Conservation (phyloP, 345 rosid genomes). For the Citrus hindsii region DNA sequence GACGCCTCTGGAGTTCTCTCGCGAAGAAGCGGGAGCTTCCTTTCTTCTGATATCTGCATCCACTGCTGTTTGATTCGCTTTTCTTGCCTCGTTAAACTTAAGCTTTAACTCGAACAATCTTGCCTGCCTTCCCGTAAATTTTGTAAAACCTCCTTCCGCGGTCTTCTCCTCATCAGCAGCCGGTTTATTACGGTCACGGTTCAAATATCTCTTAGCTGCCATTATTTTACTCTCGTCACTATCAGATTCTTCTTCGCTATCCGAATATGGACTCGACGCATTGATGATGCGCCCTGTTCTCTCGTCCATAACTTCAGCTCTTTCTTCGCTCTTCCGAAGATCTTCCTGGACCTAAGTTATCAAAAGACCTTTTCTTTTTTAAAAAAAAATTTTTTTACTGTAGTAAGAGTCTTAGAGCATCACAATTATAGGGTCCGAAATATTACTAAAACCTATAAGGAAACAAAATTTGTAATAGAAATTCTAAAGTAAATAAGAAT, state of each 20-base stretch:
- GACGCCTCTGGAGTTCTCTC: constrained; percentile 64
- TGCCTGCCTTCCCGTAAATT: constrained; percentile 82
- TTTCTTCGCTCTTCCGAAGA: not conserved
- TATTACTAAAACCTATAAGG: too few relatives aligned
- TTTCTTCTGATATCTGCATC: constrained; percentile 80
- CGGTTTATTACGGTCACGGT: constrained; percentile 3
- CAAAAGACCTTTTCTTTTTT: not conserved
- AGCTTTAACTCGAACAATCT: constrained; percentile 70
- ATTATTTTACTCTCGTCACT: constrained; percentile 17
- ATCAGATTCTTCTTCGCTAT: constrained; percentile 46
- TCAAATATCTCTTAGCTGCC: too few relatives aligned
- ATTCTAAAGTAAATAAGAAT: too few relatives aligned
- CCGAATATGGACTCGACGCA: constrained; percentile 64
- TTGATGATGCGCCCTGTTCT: constrained; percentile 53
- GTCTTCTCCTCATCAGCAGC: constrained; percentile 30
- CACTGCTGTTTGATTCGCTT: constrained; percentile 83
- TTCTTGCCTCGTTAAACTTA: constrained; percentile 90
- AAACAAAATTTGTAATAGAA: too few relatives aligned
- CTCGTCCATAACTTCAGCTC: constrained; percentile 20
- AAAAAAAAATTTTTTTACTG: too few relatives aligned
- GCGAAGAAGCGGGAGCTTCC: constrained; percentile 49
- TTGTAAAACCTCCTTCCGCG: constrained; percentile 45
- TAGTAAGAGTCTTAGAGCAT: too few relatives aligned
- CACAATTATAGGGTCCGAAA: too few relatives aligned
- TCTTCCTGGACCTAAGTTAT: too few relatives aligned